phyloP scores from a whole-genome alignment of 73 alveolate genomes.

The Paramecium sexaurelia region DNA sequence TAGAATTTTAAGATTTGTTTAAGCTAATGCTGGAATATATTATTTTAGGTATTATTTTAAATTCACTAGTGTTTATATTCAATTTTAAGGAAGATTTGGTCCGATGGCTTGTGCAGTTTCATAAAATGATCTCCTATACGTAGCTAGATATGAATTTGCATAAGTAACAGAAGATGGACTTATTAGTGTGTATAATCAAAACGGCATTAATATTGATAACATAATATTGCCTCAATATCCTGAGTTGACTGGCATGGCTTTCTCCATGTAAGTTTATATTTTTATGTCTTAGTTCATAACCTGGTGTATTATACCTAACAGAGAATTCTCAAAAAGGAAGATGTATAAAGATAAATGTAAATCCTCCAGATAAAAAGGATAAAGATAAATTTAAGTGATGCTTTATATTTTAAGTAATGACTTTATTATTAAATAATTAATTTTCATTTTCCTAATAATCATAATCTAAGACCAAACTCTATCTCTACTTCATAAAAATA shows the following conservation, averaged over 20 bases:
- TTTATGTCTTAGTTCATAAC: not conserved
- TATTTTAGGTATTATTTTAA: slow-evolving; percentile 71
- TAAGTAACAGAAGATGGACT: slow-evolving; percentile 58
- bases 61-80: slow-evolving; percentile 35
- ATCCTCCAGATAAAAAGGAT: not conserved
- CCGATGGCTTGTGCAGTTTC: slow-evolving; percentile 63
- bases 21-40: slow-evolving; percentile 89
- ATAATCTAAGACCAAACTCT: too few relatives aligned
- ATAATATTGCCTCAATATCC: slow-evolving; percentile 49
- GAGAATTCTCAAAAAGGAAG: not conserved
- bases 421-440: not conserved
- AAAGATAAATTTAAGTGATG: not conserved
- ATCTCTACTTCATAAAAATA: too few relatives aligned
- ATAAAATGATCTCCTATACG: slow-evolving; percentile 22
- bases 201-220: slow-evolving; percentile 52
- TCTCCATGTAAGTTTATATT: not conserved
- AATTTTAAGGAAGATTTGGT: slow-evolving; percentile 62
- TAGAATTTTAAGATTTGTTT: slow-evolving; percentile 92
- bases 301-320: not conserved
- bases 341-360: not conserved
- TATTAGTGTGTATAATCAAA: slow-evolving; percentile 42
- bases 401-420: not conserved
- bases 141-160: slow-evolving; percentile 55
- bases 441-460: too few relatives aligned
- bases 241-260: slow-evolving; percentile 58